phyloP scores from a whole-genome alignment of 495 filamentous ascomycete genomes.

The Talaromyces adpressus region DNA sequence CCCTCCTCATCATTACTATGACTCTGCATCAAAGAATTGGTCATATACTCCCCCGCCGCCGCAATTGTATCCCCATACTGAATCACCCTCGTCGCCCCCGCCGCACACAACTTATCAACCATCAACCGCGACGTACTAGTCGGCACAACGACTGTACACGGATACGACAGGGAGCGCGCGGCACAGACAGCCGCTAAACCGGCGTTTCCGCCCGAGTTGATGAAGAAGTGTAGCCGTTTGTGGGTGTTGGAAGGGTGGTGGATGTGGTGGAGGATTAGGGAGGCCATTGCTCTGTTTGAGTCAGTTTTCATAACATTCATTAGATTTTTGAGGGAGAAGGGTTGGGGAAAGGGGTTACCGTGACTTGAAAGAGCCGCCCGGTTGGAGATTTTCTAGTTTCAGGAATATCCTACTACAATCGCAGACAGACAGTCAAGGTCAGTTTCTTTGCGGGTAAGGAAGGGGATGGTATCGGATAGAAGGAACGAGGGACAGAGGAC shows the following conservation, averaged over 20 bases:
- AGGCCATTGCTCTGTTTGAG: constrained; percentile 59
- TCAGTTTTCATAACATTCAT: neutral
- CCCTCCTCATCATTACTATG: constrained; percentile 8
- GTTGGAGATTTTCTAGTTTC: constrained; percentile 91
- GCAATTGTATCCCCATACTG: constrained; percentile 65
- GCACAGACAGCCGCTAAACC: constrained; percentile 86
- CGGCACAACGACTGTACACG: constrained; percentile 79
- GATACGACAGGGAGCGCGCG: constrained; percentile 57
- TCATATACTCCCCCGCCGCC: constrained; percentile 70
- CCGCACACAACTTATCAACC: constrained; percentile 61
- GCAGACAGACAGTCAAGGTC: neutral
- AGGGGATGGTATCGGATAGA: no score
- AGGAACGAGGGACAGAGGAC: neutral
- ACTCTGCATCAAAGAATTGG: constrained; percentile 53
- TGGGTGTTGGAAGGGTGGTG: constrained; percentile 30
- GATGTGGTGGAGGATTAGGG: constrained; percentile 61
- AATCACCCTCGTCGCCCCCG: constrained; percentile 63
- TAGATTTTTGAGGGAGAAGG: neutral
- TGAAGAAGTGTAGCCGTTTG: constrained; percentile 69
- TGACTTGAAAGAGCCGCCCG: constrained; percentile 92
- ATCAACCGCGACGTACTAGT: constrained; percentile 59
- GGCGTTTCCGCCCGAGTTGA: constrained; percentile 82
- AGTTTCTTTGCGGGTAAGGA: neutral
- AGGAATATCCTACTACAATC: constrained; percentile 71
- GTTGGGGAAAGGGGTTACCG: constrained; percentile 30